phyloP scores from a whole-genome alignment of 1,284 basidiomycete genomes.

The Wolfiporia cocos region DNA sequence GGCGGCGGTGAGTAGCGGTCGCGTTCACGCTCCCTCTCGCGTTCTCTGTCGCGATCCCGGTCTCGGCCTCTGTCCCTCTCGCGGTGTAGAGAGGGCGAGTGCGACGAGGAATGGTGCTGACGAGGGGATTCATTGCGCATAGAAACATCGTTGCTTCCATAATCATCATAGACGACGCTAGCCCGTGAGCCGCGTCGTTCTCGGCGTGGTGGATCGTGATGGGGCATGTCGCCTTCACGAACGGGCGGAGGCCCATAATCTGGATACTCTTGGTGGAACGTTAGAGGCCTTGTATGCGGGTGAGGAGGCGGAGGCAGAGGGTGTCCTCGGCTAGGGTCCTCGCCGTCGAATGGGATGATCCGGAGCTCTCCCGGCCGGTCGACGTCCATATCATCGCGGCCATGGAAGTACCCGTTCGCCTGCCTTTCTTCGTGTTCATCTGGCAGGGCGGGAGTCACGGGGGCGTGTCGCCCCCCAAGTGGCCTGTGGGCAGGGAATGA shows the following conservation, averaged over 20 bases:
- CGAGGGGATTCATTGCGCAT: conserved; percentile 9
- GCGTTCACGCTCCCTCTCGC: conserved; percentile 12
- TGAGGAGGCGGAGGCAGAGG: conserved; percentile 12
- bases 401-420: conserved; percentile 10
- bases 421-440: conserved; percentile 73
- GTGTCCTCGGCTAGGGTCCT: conserved; percentile 14
- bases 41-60: too few relatives aligned
- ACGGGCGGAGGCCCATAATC: conserved; percentile 12
- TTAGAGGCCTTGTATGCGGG: conserved; percentile 19
- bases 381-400: conserved; percentile 11
- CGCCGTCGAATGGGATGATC: conserved; percentile 23
- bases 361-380: conserved; percentile 20
- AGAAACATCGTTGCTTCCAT: conserved; percentile 5
- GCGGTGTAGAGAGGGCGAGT: conserved; percentile 22
- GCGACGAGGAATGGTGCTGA: conserved; percentile 16
- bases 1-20: conserved; percentile 16
- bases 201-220: conserved; percentile 7
- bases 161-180: conserved; percentile 19
- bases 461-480: conserved; percentile 70
- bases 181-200: conserved; percentile 16
- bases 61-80: conserved; percentile 11
- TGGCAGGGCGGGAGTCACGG: conserved; percentile 69
- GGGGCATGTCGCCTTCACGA: conserved; percentile 10
- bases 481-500: conserved; percentile 35
- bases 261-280: conserved; percentile 25